Conservation (phyloP, 495 filamentous ascomycete genomes). For the Parathielavia appendiculata region DNA sequence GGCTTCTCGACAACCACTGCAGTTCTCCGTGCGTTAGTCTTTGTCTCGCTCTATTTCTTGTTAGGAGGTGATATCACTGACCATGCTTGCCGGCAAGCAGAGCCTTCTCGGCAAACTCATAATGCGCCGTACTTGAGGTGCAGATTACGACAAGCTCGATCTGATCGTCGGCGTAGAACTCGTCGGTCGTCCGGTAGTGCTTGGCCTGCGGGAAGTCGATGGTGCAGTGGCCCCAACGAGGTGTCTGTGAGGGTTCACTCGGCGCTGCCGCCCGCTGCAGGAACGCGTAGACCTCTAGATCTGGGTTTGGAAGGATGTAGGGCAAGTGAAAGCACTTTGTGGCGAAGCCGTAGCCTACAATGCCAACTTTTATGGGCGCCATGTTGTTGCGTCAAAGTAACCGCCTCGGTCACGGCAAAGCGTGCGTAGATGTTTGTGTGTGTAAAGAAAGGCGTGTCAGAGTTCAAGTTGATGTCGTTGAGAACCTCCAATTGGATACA, state of each 20-base stretch:
- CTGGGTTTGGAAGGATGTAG: conserved; percentile 56
- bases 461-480: too few relatives aligned
- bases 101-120: conserved; percentile 53
- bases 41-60: too few relatives aligned
- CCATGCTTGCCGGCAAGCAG: conserved; percentile 62
- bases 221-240: conserved; percentile 32
- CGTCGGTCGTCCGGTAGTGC: conserved; percentile 46
- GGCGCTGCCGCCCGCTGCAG: conserved; percentile 33
- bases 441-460: too few relatives aligned
- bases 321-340: conserved; percentile 73
- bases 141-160: conserved; percentile 63
- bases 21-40: neutral
- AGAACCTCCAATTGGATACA: too few relatives aligned
- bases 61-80: neutral
- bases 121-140: conserved; percentile 60
- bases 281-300: conserved; percentile 53
- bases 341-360: conserved; percentile 51
- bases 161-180: conserved; percentile 52
- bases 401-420: too few relatives aligned
- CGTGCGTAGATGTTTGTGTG: too few relatives aligned
- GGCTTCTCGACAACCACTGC: conserved; percentile 72
- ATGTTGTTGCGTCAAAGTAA: neutral
- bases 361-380: conserved; percentile 33
- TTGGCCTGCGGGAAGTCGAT: conserved; percentile 34
- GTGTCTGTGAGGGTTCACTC: neutral